Conservation (phyloP, 169 alveolate genomes). For the Plasmodium chabaudi region DNA sequence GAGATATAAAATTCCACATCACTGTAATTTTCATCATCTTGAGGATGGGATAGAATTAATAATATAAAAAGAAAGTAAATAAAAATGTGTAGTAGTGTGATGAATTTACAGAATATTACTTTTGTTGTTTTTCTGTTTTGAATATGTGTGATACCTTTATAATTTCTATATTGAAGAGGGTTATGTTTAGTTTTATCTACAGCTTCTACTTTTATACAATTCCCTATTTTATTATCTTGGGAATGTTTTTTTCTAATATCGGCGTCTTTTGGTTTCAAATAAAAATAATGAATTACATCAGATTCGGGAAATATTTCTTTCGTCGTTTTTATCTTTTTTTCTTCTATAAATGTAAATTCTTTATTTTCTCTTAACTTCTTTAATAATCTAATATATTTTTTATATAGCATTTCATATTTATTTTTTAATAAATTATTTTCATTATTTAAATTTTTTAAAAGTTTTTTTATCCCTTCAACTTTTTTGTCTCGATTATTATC, state of each 20-base stretch:
- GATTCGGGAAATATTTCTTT: slow-evolving; percentile 5
- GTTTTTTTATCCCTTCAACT: slow-evolving; percentile 9
- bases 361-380: slow-evolving; percentile 22
- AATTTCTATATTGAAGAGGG: slow-evolving; percentile 6
- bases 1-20: slow-evolving; percentile 65
- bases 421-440: slow-evolving; percentile 43
- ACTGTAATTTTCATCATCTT: slow-evolving; percentile 17
- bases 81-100: too few species aligned
- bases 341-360: slow-evolving; percentile 43
- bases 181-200: slow-evolving; percentile 13
- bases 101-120: too few species aligned
- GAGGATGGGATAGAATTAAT: background rate
- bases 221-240: slow-evolving; percentile 18
- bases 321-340: slow-evolving; percentile 18
- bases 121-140: too few species aligned
- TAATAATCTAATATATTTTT: slow-evolving; percentile 32
- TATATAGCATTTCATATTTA: slow-evolving; percentile 39
- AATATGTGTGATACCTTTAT: slow-evolving; percentile 12
- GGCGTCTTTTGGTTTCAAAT: slow-evolving; percentile 15
- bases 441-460: slow-evolving; percentile 25
- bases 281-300: slow-evolving; percentile 61
- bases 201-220: slow-evolving; percentile 55
- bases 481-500: background rate
- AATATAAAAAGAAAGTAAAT: too few species aligned
- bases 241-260: background rate